A percentile compares a stretch with the other conserved stretches of the same genome.
Evolutionary conservation across 805 yeast genomes (phyloP).

Genomic region (Spathaspora gorwiae): DNA sequence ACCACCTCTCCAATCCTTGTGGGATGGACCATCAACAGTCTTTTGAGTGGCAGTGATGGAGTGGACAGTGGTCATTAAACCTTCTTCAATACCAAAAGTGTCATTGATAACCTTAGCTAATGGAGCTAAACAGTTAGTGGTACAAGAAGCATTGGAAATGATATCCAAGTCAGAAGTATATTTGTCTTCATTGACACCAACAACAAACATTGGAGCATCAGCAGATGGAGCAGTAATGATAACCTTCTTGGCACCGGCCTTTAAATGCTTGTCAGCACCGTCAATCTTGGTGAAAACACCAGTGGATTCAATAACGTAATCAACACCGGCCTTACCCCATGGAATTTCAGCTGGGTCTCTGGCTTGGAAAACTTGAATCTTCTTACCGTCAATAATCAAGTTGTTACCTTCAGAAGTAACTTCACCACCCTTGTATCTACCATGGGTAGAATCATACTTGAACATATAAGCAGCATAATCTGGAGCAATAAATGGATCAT

Average conservation of each 20-base stretch:
- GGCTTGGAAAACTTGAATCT: constrained; percentile 69
- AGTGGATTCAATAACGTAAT: constrained; percentile 86
- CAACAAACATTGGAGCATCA: constrained; percentile 93
- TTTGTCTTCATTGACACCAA: constrained; percentile 81
- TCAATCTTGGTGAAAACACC: constrained; percentile 86
- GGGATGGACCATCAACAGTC: constrained; percentile 95
- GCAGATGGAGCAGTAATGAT: constrained; percentile 90
- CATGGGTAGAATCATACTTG: constrained; percentile 94
- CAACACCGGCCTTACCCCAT: constrained; percentile 82
- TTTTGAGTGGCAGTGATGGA: constrained; percentile 95
- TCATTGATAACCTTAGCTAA: constrained; percentile 87
- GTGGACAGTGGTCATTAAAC: constrained; percentile 95
- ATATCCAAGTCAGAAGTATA: constrained; percentile 73
- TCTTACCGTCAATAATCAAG: constrained; percentile 65
- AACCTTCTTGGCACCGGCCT: constrained; percentile 93
- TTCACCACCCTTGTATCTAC: constrained; percentile 78
- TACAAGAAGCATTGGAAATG: constrained; percentile 91
- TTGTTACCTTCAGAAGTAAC: constrained; percentile 55
- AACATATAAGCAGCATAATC: constrained; percentile 94
- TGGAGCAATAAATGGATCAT: constrained; percentile 85
- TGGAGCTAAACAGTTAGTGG: constrained; percentile 95
- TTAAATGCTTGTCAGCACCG: constrained; percentile 79
- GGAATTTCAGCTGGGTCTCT: constrained; percentile 83
- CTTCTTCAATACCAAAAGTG: constrained; percentile 81
- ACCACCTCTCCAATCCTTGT: constrained; percentile 98